These are phyloP conservation scores for Tympanopsis confertula DNA, from an alignment of 2,329 filamentous ascomycete genomes.

Conservation along the genomic window DNA sequence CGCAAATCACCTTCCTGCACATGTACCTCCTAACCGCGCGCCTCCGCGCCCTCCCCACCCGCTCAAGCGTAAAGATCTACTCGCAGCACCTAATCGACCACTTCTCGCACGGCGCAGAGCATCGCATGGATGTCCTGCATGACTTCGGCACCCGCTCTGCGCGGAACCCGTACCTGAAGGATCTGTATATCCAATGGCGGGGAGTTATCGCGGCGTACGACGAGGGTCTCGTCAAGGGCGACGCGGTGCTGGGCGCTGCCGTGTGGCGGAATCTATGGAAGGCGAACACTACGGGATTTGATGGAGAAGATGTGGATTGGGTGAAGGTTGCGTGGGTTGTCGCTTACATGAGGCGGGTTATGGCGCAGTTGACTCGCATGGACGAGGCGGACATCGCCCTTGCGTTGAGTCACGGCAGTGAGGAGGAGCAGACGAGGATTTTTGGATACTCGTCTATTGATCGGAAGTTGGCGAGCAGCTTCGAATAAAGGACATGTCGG, in stretches of 20 bases:
- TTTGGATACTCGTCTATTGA: background rate
- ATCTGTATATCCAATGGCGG: constrained; percentile 55
- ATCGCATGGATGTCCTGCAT: constrained; percentile 44
- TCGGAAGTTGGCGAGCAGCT: background rate
- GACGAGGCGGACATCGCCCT: constrained; percentile 33
- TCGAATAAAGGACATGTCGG: too few relatives aligned
- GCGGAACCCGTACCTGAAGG: constrained; percentile 28
- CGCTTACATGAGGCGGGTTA: constrained; percentile 33
- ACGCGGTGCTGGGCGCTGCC: constrained; percentile 39
- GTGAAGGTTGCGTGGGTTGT: constrained; percentile 47
- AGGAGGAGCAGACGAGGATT: constrained; percentile 5
- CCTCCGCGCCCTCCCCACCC: constrained; percentile 40
- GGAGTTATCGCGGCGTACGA: constrained; percentile 48
- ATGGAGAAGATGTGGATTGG: constrained; percentile 43
- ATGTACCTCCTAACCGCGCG: constrained; percentile 56
- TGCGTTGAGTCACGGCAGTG: constrained; percentile 21
- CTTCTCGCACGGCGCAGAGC: constrained; percentile 46
- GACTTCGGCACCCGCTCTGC: constrained; percentile 14
- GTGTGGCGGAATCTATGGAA: constrained; percentile 58
- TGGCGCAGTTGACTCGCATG: constrained; percentile 35
- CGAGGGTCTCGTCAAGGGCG: constrained; percentile 38
- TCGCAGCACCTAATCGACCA: constrained; percentile 57
- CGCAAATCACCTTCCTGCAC: constrained; percentile 57
- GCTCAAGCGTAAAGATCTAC: constrained; percentile 41
- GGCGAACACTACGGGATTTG: constrained; percentile 41